Evolutionary conservation across 345 rosid species (phyloP), one percentile per base, ranked within the genome.

Genomic region (Boechera retrofracta): DNA sequence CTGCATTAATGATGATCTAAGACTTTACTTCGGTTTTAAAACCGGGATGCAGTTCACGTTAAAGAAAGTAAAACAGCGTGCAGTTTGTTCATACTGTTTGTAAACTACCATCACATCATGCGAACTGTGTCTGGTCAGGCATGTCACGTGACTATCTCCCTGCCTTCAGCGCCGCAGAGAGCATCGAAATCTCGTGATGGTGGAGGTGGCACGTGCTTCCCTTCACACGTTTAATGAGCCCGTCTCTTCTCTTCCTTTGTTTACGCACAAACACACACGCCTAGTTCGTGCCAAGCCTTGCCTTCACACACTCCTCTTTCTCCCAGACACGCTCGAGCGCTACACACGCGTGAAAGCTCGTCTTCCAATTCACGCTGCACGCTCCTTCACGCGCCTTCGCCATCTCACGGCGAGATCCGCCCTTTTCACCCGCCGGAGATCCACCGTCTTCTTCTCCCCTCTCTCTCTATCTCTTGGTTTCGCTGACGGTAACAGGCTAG

Each of bases 231-330:
- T 80, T 78, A 53, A 73, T 66, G 24, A 41, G 36, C 38, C 70
- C 73, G 44, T 35, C 75, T 74, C 71, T 26, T 53, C 26, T 56
- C 67, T 69, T 66, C 28, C 71, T 60, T 53, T 2, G 41, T 57
- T 57, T 12, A 81, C 78, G 68, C 74, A 35, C 38, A 35, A 21
- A 21, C 85, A 65, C 86, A 53, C 98, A 89, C 92, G 97, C 95
- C 85, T 67, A 81, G 80, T 86, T 80, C 98, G 98, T 93, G 98
- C 83, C 92, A 88, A 85, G 12, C 82, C 82, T 78, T 48, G 33
- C 48, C 35, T 79, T 73, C 84, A 69, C 86, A 81, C 92, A 83
- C 81, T 72, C 82, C 68, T 62, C 68, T 68, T 41, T 74, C 86
- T 80, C 85, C 83, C 80, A 82, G 72, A 77, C 91, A 86, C 90